Evolutionary conservation across 257 asterid genomes (phyloP).

Genomic region (Primulina eburnea): DNA sequence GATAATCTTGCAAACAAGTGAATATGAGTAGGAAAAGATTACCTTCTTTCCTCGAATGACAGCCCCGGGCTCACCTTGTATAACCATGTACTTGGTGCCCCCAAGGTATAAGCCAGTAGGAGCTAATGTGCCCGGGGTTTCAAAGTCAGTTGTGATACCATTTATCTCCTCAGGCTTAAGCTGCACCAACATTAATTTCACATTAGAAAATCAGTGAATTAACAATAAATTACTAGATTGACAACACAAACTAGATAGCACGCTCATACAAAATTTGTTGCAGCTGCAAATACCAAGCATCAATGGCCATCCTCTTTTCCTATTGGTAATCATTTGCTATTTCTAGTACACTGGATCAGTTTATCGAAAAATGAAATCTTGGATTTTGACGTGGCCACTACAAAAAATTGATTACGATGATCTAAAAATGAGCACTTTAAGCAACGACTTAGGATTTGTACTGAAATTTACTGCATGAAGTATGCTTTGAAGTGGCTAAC

Average conservation of each 20-base stretch:
- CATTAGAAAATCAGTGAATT: slow-evolving; percentile 9
- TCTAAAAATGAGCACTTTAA: not conserved
- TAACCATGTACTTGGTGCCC: slow-evolving; percentile 71
- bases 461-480: not conserved
- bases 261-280: not conserved
- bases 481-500: not conserved
- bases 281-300: not conserved
- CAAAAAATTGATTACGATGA: not conserved
- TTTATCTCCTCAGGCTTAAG: slow-evolving; percentile 53
- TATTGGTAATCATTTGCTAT: not conserved
- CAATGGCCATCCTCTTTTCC: not conserved
- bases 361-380: not conserved
- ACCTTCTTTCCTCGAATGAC: slow-evolving; percentile 85
- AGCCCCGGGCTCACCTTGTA: slow-evolving; percentile 65
- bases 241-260: not conserved
- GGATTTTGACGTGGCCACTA: not conserved
- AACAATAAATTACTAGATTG: not conserved
- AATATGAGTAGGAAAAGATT: slow-evolving; percentile 14
- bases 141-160: slow-evolving; percentile 55
- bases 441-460: too few relatives aligned
- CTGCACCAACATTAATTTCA: slow-evolving; percentile 32
- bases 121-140: slow-evolving; percentile 62
- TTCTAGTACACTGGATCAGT: not conserved
- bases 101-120: slow-evolving; percentile 72
- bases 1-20: not conserved